These are phyloP conservation scores for Recurvomyces mirabilis DNA, from an alignment of 495 filamentous ascomycete genomes.

Conservation along the genomic window DNA sequence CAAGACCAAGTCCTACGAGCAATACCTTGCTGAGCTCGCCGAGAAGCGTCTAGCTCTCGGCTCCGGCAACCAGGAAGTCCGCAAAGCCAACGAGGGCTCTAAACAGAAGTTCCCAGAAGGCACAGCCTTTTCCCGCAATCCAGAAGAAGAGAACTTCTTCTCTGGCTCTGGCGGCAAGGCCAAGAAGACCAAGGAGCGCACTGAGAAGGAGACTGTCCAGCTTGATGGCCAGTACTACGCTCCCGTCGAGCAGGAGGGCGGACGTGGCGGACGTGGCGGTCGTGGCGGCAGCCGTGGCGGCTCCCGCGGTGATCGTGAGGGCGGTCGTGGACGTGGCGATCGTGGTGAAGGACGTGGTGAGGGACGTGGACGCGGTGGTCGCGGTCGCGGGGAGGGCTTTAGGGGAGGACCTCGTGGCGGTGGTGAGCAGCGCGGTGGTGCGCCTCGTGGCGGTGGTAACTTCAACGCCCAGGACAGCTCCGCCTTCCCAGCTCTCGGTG, in stretches of 20 bases:
- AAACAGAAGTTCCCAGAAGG: conserved; percentile 81
- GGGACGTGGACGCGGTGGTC: conserved; percentile 32
- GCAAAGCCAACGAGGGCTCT: conserved; percentile 87
- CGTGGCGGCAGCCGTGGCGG: conserved; percentile 30
- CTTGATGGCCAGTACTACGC: conserved; percentile 49
- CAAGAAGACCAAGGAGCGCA: conserved; percentile 84
- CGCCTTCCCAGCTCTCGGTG: conserved; percentile 58
- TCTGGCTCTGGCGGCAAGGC: conserved; percentile 63
- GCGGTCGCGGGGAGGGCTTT: conserved; percentile 5
- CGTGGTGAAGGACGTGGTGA: too few species aligned
- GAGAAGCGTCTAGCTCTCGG: conserved; percentile 71
- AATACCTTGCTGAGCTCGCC: conserved; percentile 79
- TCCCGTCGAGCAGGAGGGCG: conserved; percentile 26
- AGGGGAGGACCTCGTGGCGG: conserved; percentile 10
- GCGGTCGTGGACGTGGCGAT: conserved; percentile 28
- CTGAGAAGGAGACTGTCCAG: conserved; percentile 79
- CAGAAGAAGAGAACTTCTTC: conserved; percentile 66
- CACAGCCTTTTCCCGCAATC: conserved; percentile 61
- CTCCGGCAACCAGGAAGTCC: conserved; percentile 46
- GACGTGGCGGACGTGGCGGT: conserved; percentile 11
- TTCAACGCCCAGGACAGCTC: conserved; percentile 50
- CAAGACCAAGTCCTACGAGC: conserved; percentile 74
- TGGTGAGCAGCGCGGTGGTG: conserved; percentile 16
- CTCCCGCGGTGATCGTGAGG: conserved; percentile 32
- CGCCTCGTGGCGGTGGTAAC: conserved; percentile 12